Conservation (phyloP, 2,329 filamentous ascomycete species). For the Fusarium chuoi region DNA sequence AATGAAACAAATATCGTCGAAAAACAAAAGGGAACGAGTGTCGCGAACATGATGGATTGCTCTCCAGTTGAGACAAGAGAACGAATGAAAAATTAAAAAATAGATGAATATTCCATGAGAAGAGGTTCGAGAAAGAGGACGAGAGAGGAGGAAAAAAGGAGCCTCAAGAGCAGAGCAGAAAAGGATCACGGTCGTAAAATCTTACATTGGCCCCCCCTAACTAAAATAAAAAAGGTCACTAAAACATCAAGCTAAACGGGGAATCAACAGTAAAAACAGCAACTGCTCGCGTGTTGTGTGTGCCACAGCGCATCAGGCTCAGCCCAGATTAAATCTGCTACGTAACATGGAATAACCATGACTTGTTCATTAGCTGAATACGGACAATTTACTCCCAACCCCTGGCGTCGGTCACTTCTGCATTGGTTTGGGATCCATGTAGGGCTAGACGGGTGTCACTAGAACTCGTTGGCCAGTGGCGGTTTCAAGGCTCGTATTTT, state of each 20-base stretch:
- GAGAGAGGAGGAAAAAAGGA: not conserved
- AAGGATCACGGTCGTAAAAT: not conserved
- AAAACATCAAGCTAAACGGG: not conserved
- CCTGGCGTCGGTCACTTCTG: conserved; percentile 13
- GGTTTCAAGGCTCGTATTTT: conserved; percentile 29
- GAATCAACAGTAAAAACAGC: conserved; percentile 28
- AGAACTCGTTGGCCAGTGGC: conserved; percentile 5
- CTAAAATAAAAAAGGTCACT: not conserved
- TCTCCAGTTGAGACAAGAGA: not conserved
- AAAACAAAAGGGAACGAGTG: conserved; percentile 45
- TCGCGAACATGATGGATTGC: conserved; percentile 32
- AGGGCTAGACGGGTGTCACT: conserved; percentile 7
- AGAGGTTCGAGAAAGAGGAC: not conserved
- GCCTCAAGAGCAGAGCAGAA: not conserved
- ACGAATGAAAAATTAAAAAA: not conserved
- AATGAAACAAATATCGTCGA: conserved; percentile 45
- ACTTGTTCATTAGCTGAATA: conserved; percentile 9
- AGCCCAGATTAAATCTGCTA: conserved; percentile 9
- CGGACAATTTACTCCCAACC: not conserved
- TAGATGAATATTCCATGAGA: not conserved
- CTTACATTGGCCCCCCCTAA: not conserved
- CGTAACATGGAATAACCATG: conserved; percentile 9
- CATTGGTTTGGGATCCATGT: not conserved
- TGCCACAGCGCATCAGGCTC: not conserved
- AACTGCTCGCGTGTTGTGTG: conserved; percentile 40